Evolutionary conservation across 2,329 filamentous ascomycete genomes (phyloP), one percentile per base, ranked within the genome.

Genomic region (Beauveria caledonica): DNA sequence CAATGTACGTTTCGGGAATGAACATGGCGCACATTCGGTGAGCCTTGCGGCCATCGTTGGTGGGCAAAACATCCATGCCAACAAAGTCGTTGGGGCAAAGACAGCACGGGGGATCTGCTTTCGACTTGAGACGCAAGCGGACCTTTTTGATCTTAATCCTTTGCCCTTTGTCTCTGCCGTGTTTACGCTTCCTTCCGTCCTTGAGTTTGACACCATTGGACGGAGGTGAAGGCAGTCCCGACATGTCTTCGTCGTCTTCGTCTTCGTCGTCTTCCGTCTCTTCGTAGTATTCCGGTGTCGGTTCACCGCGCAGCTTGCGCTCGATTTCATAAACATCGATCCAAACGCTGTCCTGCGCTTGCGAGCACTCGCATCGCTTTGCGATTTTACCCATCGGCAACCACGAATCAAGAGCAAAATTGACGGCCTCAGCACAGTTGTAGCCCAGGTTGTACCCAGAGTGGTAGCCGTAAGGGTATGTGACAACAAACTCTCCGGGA

Each of bases 351-450:
- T 99, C 94, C 62, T 95, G 86, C 65, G 96, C 92, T 62, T 94
- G 85, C 68, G 94, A 92, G 71, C 94, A 99, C 69, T 97, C 88
- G 74, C 94, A 99, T 72, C 94, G 95, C 75, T 97, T 96, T 17
- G 94, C 94, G 66, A 96, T 92, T 68, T 92, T 90, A 23, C 92
- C 94, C 78, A 94, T 97, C 55, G 95, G 88, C 50, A 99, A 77
- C 94, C 94, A 99, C 33, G 90, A 88, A 66, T 97, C 92, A 9
- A 96, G 86, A 5, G 93, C 94, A 73, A 99, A 99, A 71, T 99
- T 99, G 76, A 99, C 94, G 8, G 94, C 96, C 72, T 99, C 94
- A 29, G 94, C 94, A 74, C 94, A 99, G 72, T 99, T 99, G 77
- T 99, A 99, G 17, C 95, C 94, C 42, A 99, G 78, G 68, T 99